Percentiles rank a stretch among this genome's conserved stretches.
These are phyloP conservation scores for Claviceps quebecensis DNA, from an alignment of 2,329 filamentous ascomycete genomes.

Conservation along the genomic window DNA sequence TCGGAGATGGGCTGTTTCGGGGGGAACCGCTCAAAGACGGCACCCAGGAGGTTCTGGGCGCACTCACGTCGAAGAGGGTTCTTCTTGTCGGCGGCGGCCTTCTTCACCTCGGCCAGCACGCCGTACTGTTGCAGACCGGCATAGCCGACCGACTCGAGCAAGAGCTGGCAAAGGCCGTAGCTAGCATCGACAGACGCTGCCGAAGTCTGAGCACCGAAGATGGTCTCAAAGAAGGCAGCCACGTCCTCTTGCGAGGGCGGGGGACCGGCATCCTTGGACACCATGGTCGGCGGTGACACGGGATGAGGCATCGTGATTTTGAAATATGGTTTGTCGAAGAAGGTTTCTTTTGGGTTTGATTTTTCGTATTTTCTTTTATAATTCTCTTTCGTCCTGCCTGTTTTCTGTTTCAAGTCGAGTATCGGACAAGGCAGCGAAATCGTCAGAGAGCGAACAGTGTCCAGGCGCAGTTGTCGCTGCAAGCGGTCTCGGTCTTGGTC, in stretches of 20 bases:
- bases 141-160: constrained; percentile 40
- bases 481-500: background rate
- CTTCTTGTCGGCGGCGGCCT: constrained; percentile 90
- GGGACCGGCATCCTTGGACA: constrained; percentile 33
- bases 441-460: background rate
- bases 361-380: background rate
- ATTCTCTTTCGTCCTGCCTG: background rate
- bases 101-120: constrained; percentile 41
- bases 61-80: constrained; percentile 72
- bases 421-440: background rate
- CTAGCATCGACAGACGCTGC: constrained; percentile 52
- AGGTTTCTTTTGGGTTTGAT: background rate
- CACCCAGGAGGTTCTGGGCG: constrained; percentile 87
- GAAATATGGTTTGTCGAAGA: background rate
- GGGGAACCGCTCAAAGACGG: constrained; percentile 82
- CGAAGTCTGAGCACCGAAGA: constrained; percentile 57
- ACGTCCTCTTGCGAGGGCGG: constrained; percentile 55
- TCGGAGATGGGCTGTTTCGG: constrained; percentile 65
- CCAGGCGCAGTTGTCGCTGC: background rate
- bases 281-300: constrained; percentile 33
- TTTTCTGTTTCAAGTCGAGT: background rate
- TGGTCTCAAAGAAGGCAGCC: constrained; percentile 45
- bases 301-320: constrained; percentile 32
- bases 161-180: constrained; percentile 45
- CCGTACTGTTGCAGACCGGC: constrained; percentile 39